phyloP scores from a whole-genome alignment of 1,139 yeast species.

The Debaryomycetaceae sp. region DNA sequence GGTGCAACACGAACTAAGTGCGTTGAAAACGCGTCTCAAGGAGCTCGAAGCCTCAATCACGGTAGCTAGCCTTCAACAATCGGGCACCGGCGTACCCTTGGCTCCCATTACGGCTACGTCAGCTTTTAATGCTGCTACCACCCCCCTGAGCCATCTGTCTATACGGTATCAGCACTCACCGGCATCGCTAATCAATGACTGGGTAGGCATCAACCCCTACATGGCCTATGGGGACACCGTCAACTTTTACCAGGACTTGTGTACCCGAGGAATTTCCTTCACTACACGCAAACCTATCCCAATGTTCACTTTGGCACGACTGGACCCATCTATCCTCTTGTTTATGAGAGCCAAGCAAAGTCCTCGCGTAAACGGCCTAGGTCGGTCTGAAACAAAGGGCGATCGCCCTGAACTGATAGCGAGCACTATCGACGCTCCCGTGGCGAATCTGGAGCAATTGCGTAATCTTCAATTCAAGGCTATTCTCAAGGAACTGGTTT shows the following conservation, averaged over 20 bases:
- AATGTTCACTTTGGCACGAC: constrained; percentile 1
- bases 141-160: no score
- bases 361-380: no score
- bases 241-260: constrained; percentile 3
- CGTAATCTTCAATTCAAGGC: not conserved
- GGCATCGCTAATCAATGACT: no score
- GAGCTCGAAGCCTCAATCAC: constrained; percentile 12
- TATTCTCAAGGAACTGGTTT: constrained; percentile 3
- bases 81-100: not conserved
- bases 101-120: not conserved
- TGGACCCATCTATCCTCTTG: constrained; percentile 1
- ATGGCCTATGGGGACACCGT: not conserved
- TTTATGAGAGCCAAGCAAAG: constrained; percentile 3
- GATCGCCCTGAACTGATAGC: no score
- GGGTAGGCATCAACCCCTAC: constrained; percentile 1
- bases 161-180: no score
- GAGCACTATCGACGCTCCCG: not conserved
- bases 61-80: constrained; percentile 7
- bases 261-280: not conserved
- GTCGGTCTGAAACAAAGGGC: no score
- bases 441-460: not conserved
- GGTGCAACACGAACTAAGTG: constrained; percentile 9
- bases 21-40: constrained; percentile 7
- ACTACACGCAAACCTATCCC: constrained; percentile 5
- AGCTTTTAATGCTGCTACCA: no score